A percentile compares a stretch with the other conserved stretches of the same genome.
Evolutionary conservation across 352 stramenopile genomes (phyloP).

Genomic region (Phytophthora agathidicida): DNA sequence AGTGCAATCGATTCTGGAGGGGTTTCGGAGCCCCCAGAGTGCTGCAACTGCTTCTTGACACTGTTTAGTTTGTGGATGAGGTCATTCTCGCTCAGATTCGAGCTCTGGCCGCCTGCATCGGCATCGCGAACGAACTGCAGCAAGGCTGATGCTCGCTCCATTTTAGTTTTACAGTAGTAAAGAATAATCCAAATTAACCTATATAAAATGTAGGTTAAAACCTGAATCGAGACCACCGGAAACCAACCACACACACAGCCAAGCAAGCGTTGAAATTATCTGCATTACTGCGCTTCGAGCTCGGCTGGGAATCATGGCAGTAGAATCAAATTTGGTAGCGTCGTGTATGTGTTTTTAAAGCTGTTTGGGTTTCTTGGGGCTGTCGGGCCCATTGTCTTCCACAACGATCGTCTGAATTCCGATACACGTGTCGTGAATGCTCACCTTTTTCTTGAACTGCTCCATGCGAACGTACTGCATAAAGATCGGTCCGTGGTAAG

Average conservation of each 20-base stretch:
- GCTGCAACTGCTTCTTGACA: conserved; percentile 21
- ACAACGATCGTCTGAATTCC: conserved; percentile 77
- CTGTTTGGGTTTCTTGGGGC: conserved; percentile 40
- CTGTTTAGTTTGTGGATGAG: conserved; percentile 16
- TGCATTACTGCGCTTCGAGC: conserved; percentile 8
- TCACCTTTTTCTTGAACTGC: conserved; percentile 67
- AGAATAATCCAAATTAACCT: no score
- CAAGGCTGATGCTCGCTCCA: conserved; percentile 22
- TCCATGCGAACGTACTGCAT: conserved; percentile 89
- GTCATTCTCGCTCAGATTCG: conserved; percentile 18
- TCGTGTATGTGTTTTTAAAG: conserved; percentile 22
- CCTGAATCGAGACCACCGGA: no score
- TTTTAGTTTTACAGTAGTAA: no score
- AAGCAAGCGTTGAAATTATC: background rate
- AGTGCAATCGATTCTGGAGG: conserved; percentile 7
- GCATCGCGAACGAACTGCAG: conserved; percentile 22
- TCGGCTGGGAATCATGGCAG: conserved; percentile 1
- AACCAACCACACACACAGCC: no score
- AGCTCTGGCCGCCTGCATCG: conserved; percentile 9
- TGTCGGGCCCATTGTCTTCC: conserved; percentile 23
- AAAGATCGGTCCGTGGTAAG: conserved; percentile 82
- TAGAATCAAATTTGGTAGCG: conserved; percentile 10
- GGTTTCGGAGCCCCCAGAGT: conserved; percentile 1
- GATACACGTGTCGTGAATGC: conserved; percentile 55
- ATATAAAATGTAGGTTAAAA: background rate